Evolutionary conservation across 148 eudicot genomes (phyloP).

Genomic region (Rhododendron henanense): DNA sequence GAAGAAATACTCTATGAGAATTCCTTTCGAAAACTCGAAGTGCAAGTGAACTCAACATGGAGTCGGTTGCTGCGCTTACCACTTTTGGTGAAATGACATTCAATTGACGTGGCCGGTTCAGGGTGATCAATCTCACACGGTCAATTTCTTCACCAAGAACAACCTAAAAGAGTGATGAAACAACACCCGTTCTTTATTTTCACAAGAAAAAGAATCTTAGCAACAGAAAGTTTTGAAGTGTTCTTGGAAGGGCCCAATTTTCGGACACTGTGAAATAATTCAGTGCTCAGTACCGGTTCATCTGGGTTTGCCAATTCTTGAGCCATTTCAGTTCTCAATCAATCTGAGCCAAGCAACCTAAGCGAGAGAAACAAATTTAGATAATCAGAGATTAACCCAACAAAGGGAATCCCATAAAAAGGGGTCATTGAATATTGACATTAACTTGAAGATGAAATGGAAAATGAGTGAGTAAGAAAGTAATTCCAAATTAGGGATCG

Average conservation of each 20-base stretch:
- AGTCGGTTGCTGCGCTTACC: constrained; percentile 36
- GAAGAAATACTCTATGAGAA: constrained; percentile 1
- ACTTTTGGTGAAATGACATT: constrained; percentile 77
- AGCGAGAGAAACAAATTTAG: neutral
- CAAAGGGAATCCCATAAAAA: neutral
- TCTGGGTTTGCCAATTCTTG: constrained; percentile 16
- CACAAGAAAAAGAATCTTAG: neutral
- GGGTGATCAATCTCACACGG: constrained; percentile 67
- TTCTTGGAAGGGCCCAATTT: neutral
- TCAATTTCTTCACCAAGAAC: constrained; percentile 68
- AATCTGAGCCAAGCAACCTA: neutral
- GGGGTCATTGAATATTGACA: neutral
- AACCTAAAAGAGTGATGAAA: constrained; percentile 41
- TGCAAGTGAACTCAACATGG: neutral
- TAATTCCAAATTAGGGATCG: neutral
- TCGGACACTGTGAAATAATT: neutral
- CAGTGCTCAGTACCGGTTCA: constrained; percentile 23
- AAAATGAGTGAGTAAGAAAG: neutral
- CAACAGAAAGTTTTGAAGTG: neutral
- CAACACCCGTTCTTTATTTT: neutral
- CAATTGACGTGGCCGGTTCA: constrained; percentile 83
- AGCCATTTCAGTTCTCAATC: constrained; percentile 22
- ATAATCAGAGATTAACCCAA: neutral
- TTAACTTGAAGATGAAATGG: neutral
- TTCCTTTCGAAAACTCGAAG: neutral